These are phyloP conservation scores for Dioszegia crocea DNA, from an alignment of 768 basidiomycete genomes.

Conservation along the genomic window DNA sequence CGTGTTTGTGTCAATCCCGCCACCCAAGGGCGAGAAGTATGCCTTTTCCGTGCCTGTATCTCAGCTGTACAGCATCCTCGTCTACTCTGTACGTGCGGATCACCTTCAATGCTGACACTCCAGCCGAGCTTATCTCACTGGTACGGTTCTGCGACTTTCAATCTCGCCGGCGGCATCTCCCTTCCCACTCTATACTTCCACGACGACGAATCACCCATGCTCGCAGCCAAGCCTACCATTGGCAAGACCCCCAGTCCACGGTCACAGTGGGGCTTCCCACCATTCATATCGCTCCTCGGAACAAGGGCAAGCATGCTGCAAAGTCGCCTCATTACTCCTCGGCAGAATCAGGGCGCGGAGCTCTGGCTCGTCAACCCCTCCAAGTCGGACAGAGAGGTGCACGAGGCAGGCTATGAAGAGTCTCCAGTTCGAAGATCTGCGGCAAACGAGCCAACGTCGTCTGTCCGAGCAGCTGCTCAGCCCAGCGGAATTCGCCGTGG, in stretches of 20 bases:
- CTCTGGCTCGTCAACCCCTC: constrained; percentile 91
- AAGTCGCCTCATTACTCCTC: constrained; percentile 58
- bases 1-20: constrained; percentile 78
- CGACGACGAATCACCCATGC: constrained; percentile 78
- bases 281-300: constrained; percentile 70
- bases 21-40: constrained; percentile 79
- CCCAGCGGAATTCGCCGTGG: not conserved
- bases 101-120: not conserved
- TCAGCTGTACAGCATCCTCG: constrained; percentile 81
- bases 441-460: constrained; percentile 18
- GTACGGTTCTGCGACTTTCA: constrained; percentile 58
- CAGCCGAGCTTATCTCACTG: constrained; percentile 42
- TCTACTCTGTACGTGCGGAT: constrained; percentile 71
- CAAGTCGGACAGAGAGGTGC: constrained; percentile 83
- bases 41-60: constrained; percentile 91
- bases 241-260: constrained; percentile 15
- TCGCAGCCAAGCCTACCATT: constrained; percentile 18
- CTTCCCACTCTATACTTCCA: constrained; percentile 91
- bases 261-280: constrained; percentile 74
- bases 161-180: constrained; percentile 55
- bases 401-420: constrained; percentile 57
- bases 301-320: constrained; percentile 76
- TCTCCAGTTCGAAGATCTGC: not conserved
- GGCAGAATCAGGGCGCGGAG: constrained; percentile 58
- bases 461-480: not conserved